Conservation (phyloP, 2,329 filamentous ascomycete species). For the Calonectria multiphialidica region DNA sequence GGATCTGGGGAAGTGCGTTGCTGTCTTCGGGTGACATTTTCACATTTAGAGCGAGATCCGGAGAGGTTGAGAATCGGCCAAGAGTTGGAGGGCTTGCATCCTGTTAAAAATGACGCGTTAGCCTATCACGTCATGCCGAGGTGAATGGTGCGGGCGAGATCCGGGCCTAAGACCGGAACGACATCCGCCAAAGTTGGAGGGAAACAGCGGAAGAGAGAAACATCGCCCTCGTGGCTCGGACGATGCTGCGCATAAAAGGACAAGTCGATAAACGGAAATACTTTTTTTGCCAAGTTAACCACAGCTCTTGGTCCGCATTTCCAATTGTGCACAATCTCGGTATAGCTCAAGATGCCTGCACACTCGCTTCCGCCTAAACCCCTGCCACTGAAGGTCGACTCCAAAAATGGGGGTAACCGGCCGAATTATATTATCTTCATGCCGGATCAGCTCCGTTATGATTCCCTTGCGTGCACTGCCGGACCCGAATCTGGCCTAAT, state of each 20-base stretch:
- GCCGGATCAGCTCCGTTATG: slow-evolving; percentile 61
- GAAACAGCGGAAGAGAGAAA: background rate
- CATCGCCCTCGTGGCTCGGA: background rate
- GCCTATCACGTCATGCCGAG: slow-evolving; percentile 29
- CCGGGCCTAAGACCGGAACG: slow-evolving; percentile 17
- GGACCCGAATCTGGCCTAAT: slow-evolving; percentile 41
- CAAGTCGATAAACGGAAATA: no score
- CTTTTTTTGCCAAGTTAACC: background rate
- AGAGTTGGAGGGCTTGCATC: background rate
- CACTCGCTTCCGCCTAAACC: slow-evolving; percentile 35
- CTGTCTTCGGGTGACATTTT: background rate
- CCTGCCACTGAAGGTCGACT: slow-evolving; percentile 37
- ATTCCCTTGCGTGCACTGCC: slow-evolving; percentile 53
- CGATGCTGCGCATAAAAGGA: background rate
- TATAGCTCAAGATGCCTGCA: slow-evolving; percentile 22
- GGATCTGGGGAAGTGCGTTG: slow-evolving; percentile 3
- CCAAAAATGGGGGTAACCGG: slow-evolving; percentile 41
- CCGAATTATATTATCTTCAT: slow-evolving; percentile 59
- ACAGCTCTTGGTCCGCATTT: background rate
- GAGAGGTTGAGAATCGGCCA: slow-evolving; percentile 10
- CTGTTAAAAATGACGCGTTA: background rate
- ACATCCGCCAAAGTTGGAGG: slow-evolving; percentile 26
- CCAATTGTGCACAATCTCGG: background rate
- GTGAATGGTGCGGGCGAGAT: slow-evolving; percentile 26
- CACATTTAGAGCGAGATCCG: slow-evolving; percentile 28